Base-by-base conservation (phyloP, 495 filamentous ascomycete genomes). In the Podospora tetraspora region DNA sequence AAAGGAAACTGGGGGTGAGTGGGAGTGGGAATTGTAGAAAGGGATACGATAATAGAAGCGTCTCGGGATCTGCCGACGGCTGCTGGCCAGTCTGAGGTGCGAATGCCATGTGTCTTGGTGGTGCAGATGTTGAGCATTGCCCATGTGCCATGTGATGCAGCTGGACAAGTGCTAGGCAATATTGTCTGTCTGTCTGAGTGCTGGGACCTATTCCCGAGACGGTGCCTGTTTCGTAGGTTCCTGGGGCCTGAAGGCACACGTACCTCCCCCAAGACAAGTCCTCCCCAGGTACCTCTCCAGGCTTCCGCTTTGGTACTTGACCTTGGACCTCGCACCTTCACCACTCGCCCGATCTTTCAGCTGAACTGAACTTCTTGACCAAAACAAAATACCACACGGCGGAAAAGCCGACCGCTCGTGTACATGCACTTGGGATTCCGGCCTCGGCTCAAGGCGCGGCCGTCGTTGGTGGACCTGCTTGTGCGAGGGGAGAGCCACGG, bases 401-500 rank as follows among this genome's bases (percentile, higher is more conserved):
- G 27, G 22, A 13, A 3, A 57, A 27, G 22, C 9, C 34, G 43
- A 37, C 62, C 9, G 23, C 23, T 25, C 37, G 12, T 59, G 59
- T 70, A 72, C 62, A 78, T 78, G 76, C 74, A 78, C 63, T 62
- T 75, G 52, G 76, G 76, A 73, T 62, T 78, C 60, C 79, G 83
- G 73, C 89, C 85, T 75, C 86, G 84, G 74, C 78, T 94, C 71
- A 88, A 82, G 84, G 81, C 85, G 78, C 89, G 89, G 74, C 87
- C 88, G 64, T 94, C 91, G 61, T 80, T 92, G 71, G 84, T 92
- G 77, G 89, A 92, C 64, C 82, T 94, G 71, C 83, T 93, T 73
- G 80, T 81, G 73, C 79, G 82, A 73, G 65, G 78, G 75, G 65
- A 75, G 76, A 68, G 61, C 12, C 37, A 66, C 8, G 25, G 43